Percentiles rank a stretch among this genome's conserved stretches.
Evolutionary conservation across 805 yeast species (phyloP).

Genomic region (Lachancea dasiensis): DNA sequence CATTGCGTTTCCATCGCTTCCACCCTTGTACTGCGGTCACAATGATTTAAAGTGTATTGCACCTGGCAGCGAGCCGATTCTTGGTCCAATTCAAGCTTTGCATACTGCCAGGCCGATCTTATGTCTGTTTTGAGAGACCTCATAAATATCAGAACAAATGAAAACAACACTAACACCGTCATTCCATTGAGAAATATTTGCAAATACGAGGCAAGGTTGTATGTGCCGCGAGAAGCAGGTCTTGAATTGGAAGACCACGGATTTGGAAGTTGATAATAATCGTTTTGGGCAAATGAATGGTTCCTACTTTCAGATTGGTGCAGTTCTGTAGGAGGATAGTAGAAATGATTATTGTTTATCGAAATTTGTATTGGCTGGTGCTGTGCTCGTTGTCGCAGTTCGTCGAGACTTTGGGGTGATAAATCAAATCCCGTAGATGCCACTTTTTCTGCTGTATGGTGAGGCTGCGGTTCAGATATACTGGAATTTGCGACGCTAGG

Average conservation of each 20-base stretch:
- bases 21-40: conserved; percentile 48
- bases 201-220: conserved; percentile 53
- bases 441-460: too few relatives aligned
- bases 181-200: conserved; percentile 49
- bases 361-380: conserved; percentile 23
- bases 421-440: conserved; percentile 1
- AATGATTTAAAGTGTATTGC: conserved; percentile 48
- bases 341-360: conserved; percentile 27
- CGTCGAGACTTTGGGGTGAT: conserved; percentile 5
- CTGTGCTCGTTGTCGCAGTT: conserved; percentile 16
- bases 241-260: conserved; percentile 52
- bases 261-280: conserved; percentile 39
- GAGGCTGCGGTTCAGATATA: too few relatives aligned
- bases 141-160: conserved; percentile 40
- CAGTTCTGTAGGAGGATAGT: conserved; percentile 17
- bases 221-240: conserved; percentile 50
- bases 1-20: conserved; percentile 58
- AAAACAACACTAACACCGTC: conserved; percentile 41
- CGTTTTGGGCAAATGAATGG: background rate
- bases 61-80: conserved; percentile 52
- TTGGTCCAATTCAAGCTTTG: conserved; percentile 39
- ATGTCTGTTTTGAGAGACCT: conserved; percentile 52
- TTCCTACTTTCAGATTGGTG: conserved; percentile 14
- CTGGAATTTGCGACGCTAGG: too few relatives aligned
- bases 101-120: conserved; percentile 42